A percentile compares a stretch with the other conserved stretches of the same genome.
Conservation (phyloP, 331 rosid species). For the Rhamnella rubrinervis region DNA sequence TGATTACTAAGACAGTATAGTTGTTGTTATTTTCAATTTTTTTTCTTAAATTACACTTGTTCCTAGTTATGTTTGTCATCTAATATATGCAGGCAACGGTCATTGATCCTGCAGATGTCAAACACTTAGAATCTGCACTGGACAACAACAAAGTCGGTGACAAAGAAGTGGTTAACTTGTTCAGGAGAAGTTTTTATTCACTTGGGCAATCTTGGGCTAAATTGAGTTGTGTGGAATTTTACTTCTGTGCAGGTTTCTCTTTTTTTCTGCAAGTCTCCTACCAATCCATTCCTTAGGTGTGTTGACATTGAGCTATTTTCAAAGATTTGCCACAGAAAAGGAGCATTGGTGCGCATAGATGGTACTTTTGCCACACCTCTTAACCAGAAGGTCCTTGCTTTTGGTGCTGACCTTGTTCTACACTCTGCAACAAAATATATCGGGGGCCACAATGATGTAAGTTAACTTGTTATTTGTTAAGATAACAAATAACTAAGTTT, state of each 20-base stretch:
- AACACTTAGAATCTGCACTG: slow-evolving; percentile 67
- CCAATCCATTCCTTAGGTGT: slow-evolving; percentile 86
- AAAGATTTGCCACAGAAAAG: slow-evolving; percentile 73
- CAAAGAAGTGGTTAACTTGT: slow-evolving; percentile 12
- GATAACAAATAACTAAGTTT: neutral
- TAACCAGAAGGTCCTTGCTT: slow-evolving; percentile 76
- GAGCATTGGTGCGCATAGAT: slow-evolving; percentile 82
- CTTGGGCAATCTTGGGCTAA: slow-evolving; percentile 5
- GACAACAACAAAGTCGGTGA: slow-evolving; percentile 69
- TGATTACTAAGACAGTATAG: neutral
- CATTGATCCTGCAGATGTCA: slow-evolving; percentile 82
- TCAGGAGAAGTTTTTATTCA: neutral
- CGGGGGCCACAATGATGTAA: slow-evolving; percentile 89
- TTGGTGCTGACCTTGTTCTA: slow-evolving; percentile 83
- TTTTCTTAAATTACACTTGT: neutral
- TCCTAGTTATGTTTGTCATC: slow-evolving; percentile 10
- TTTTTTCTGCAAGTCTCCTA: slow-evolving; percentile 86
- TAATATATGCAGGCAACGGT: slow-evolving; percentile 57
- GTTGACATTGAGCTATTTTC: slow-evolving; percentile 80
- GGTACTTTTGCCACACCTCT: slow-evolving; percentile 91
- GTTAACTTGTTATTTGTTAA: slow-evolving; percentile 6
- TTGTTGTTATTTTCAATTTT: neutral
- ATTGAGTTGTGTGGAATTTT: slow-evolving; percentile 15
- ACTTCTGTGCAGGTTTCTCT: slow-evolving; percentile 61
- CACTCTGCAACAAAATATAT: slow-evolving; percentile 82